A percentile compares a stretch with the other conserved stretches of the same genome.
Evolutionary conservation across 176 grass and related monocot genomes (phyloP).

Genomic region (Cymbopogon citratus): DNA sequence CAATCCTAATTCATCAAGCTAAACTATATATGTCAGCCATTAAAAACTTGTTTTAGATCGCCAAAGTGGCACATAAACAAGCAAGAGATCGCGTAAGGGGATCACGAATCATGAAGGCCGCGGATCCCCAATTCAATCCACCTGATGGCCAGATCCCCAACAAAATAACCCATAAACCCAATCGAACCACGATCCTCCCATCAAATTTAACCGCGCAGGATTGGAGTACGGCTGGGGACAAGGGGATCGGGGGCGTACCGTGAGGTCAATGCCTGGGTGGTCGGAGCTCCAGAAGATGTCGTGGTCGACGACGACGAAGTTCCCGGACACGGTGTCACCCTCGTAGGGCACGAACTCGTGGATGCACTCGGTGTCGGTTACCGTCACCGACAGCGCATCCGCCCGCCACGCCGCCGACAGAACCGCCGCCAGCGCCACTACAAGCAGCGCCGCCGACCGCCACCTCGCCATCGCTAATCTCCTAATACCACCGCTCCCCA

Average conservation of each 20-base stretch:
- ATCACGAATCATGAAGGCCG: background rate
- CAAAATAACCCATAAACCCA: constrained; percentile 20
- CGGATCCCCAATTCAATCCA: background rate
- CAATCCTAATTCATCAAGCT: background rate
- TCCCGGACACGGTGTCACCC: constrained; percentile 83
- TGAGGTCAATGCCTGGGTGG: constrained; percentile 93
- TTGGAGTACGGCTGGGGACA: background rate
- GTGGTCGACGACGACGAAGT: constrained; percentile 99
- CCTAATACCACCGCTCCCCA: background rate
- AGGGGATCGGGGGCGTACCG: constrained; percentile 34
- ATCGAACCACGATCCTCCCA: background rate
- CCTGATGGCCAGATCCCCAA: constrained; percentile 25
- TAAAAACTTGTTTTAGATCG: background rate
- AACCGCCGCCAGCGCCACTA: constrained; percentile 27
- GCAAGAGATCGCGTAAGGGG: constrained; percentile 6
- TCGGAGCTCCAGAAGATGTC: constrained; percentile 98
- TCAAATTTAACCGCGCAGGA: background rate
- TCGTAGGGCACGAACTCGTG: constrained; percentile 98
- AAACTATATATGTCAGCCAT: background rate
- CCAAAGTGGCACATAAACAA: background rate
- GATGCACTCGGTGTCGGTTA: constrained; percentile 86
- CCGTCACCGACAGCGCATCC: constrained; percentile 72
- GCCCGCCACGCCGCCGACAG: constrained; percentile 19
- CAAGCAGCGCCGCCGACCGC: constrained; percentile 25
- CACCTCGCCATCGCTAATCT: constrained; percentile 27